phyloP scores from a whole-genome alignment of 768 basidiomycete species.

The Hygrocybe coccinea region DNA sequence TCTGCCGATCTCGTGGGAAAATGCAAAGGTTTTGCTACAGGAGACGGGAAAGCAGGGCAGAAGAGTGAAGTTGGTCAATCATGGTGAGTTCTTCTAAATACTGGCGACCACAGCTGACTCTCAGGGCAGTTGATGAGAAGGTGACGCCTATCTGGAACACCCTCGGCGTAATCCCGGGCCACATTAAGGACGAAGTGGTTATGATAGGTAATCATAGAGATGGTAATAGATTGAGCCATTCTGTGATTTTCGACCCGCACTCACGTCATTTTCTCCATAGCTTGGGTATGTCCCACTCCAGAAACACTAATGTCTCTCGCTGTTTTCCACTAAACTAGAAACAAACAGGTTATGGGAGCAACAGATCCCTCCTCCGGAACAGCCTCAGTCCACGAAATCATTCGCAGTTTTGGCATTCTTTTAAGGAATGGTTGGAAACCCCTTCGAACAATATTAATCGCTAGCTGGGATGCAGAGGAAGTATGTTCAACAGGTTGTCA shows the following conservation, averaged over 20 bases:
- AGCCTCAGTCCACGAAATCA: slow-evolving; percentile 69
- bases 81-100: slow-evolving; percentile 33
- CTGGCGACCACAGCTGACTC: background rate
- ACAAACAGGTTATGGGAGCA: slow-evolving; percentile 54
- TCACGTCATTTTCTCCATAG: no score
- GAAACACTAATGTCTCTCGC: slow-evolving; percentile 2
- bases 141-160: slow-evolving; percentile 90
- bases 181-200: slow-evolving; percentile 58
- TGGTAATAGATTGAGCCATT: slow-evolving; percentile 33
- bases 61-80: slow-evolving; percentile 48
- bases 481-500: slow-evolving; percentile 22
- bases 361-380: slow-evolving; percentile 79
- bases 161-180: slow-evolving; percentile 62
- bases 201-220: slow-evolving; percentile 73
- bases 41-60: slow-evolving; percentile 38
- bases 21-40: slow-evolving; percentile 65
- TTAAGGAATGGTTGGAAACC: slow-evolving; percentile 78
- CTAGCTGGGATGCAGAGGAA: slow-evolving; percentile 74
- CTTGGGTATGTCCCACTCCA: background rate
- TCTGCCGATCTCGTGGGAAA: slow-evolving; percentile 85
- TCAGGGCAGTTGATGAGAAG: slow-evolving; percentile 57
- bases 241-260: background rate
- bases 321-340: slow-evolving; percentile 12
- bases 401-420: slow-evolving; percentile 68
- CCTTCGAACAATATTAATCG: slow-evolving; percentile 62